phyloP scores from a whole-genome alignment of 441 rosid species.

The Arabidopsis lyrata region DNA sequence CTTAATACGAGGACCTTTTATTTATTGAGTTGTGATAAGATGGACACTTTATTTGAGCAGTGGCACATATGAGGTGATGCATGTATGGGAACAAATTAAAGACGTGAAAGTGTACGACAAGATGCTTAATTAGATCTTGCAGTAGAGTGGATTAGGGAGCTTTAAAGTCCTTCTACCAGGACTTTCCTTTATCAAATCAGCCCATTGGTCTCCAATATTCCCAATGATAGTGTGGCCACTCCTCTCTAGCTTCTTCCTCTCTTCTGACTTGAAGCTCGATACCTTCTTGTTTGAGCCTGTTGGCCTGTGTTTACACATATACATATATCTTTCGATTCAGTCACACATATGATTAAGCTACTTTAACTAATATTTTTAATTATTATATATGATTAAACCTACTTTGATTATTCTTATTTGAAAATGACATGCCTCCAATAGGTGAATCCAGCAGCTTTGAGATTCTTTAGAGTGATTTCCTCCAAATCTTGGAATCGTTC shows the following conservation, averaged over 20 bases:
- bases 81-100: constrained; percentile 13
- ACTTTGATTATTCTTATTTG: constrained; percentile 47
- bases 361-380: too few species aligned
- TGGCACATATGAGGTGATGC: neutral
- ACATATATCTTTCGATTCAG: too few species aligned
- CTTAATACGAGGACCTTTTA: too few species aligned
- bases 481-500: too few species aligned
- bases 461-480: too few species aligned
- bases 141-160: constrained; percentile 70
- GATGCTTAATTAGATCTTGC: constrained; percentile 27
- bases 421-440: constrained; percentile 63
- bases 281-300: constrained; percentile 49
- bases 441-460: too few species aligned
- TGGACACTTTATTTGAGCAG: neutral
- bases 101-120: neutral
- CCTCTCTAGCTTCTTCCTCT: constrained; percentile 59
- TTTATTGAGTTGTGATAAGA: neutral
- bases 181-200: constrained; percentile 55
- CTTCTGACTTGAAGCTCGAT: constrained; percentile 51
- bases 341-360: too few species aligned
- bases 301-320: constrained; percentile 48
- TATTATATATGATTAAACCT: constrained; percentile 1
- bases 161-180: constrained; percentile 66
- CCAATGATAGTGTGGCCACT: constrained; percentile 67
- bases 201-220: constrained; percentile 85